phyloP scores from a whole-genome alignment of 768 basidiomycete species.

The Lactarius trivialis region DNA sequence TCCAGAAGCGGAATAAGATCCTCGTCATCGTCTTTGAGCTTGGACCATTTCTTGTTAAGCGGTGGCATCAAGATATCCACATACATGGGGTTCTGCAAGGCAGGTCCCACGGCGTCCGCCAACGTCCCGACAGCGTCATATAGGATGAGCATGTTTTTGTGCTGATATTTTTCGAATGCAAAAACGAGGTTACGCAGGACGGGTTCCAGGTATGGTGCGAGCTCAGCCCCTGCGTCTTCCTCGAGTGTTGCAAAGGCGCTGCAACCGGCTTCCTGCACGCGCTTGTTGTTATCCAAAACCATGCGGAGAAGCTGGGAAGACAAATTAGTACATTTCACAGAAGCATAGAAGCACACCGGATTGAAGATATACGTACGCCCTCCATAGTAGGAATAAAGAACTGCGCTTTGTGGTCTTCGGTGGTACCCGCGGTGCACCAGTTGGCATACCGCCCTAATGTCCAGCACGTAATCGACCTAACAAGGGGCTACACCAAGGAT shows the following conservation, averaged over 20 bases:
- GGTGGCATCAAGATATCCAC: constrained; percentile 98
- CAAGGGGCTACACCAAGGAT: constrained; percentile 62
- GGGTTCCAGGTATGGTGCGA: constrained; percentile 91
- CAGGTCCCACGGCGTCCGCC: constrained; percentile 90
- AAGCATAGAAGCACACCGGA: constrained; percentile 28
- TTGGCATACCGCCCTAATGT: constrained; percentile 97
- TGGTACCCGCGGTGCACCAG: constrained; percentile 85
- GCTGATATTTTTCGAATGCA: constrained; percentile 97
- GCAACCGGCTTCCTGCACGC: constrained; percentile 98
- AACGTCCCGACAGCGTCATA: constrained; percentile 99
- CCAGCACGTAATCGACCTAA: constrained; percentile 99
- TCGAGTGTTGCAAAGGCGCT: constrained; percentile 98
- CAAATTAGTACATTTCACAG: constrained; percentile 5
- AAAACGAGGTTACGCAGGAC: constrained; percentile 91
- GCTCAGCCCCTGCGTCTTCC: constrained; percentile 87
- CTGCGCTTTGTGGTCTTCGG: constrained; percentile 79
- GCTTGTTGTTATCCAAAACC: constrained; percentile 97
- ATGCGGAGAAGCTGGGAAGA: constrained; percentile 80
- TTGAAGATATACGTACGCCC: constrained; percentile 50
- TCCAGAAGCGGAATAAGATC: constrained; percentile 93
- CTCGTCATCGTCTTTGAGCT: constrained; percentile 83
- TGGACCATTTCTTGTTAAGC: constrained; percentile 83
- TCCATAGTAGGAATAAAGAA: constrained; percentile 99
- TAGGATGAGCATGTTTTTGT: constrained; percentile 97
- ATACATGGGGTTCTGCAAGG: constrained; percentile 77